phyloP scores from a whole-genome alignment of 352 stramenopile genomes.

The Phytophthora colocasiae region DNA sequence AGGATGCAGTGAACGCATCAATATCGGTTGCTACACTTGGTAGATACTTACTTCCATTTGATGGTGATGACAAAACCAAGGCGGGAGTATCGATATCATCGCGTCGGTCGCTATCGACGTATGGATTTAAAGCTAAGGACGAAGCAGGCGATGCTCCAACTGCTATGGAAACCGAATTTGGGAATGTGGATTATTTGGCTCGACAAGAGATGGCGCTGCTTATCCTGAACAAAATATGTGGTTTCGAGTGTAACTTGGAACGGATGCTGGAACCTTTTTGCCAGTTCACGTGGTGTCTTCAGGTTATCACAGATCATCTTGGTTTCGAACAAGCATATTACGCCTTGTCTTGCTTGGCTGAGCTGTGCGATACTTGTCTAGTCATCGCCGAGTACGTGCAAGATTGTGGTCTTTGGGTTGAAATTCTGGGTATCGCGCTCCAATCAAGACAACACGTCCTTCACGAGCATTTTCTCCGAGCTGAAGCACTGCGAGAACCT shows the following conservation, averaged over 20 bases:
- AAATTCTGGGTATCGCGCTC: constrained; percentile 80
- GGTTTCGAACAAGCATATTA: constrained; percentile 84
- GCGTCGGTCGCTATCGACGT: constrained; percentile 72
- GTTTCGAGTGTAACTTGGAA: constrained; percentile 74
- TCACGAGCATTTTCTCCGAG: constrained; percentile 81
- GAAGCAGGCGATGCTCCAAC: constrained; percentile 37
- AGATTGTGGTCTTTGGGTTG: constrained; percentile 76
- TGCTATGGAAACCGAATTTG: constrained; percentile 75
- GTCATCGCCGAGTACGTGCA: constrained; percentile 81
- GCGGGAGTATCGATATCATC: constrained; percentile 79
- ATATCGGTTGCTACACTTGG: constrained; percentile 81
- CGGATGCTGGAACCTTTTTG: constrained; percentile 79
- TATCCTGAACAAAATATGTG: constrained; percentile 85
- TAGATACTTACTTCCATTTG: constrained; percentile 78
- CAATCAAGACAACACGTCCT: constrained; percentile 84
- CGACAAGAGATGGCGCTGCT: constrained; percentile 79
- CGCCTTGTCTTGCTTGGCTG: constrained; percentile 75
- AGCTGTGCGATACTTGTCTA: constrained; percentile 80
- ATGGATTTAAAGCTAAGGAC: constrained; percentile 68
- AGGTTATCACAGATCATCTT: constrained; percentile 85
- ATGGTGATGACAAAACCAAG: constrained; percentile 57
- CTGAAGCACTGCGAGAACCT: constrained; percentile 74
- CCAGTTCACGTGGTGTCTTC: constrained; percentile 80
- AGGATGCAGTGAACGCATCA: constrained; percentile 67
- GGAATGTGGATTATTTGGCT: constrained; percentile 77